These are phyloP conservation scores for Lithocarpus polystachyus DNA, from an alignment of 306 rosid genomes.

Conservation along the genomic window DNA sequence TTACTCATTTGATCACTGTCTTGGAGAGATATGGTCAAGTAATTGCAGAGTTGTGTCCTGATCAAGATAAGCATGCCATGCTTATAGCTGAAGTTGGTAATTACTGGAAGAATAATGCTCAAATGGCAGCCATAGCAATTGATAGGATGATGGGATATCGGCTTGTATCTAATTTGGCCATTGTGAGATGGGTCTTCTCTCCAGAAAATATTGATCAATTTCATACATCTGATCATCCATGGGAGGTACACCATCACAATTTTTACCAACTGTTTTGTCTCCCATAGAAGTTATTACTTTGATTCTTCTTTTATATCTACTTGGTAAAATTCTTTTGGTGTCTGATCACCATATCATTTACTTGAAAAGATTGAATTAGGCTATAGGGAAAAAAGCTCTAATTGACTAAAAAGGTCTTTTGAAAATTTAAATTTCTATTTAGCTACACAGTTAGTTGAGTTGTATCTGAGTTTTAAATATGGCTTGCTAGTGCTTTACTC, in stretches of 20 bases:
- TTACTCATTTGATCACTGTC: constrained; percentile 95
- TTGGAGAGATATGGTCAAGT: constrained; percentile 95
- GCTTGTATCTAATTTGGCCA: constrained; percentile 88
- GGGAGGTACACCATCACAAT: constrained; percentile 70
- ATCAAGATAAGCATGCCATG: constrained; percentile 88
- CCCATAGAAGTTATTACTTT: not conserved
- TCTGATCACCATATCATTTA: not conserved
- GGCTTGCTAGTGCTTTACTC: too few species aligned
- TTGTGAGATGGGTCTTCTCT: constrained; percentile 94
- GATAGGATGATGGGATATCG: constrained; percentile 99
- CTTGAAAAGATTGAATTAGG: not conserved
- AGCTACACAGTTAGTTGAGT: not conserved
- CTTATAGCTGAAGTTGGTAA: constrained; percentile 76
- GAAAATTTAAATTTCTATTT: not conserved
- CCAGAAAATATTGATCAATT: constrained; percentile 74
- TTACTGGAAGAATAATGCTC: constrained; percentile 90
- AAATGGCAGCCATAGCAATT: constrained; percentile 90
- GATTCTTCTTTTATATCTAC: not conserved
- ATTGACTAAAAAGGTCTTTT: not conserved
- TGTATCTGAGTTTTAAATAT: not conserved
- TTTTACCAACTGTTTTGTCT: constrained; percentile 11
- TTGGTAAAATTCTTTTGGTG: not conserved
- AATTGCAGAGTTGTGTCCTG: constrained; percentile 73
- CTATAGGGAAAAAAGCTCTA: not conserved
- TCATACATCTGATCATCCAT: constrained; percentile 87